Conservation (phyloP, 2,329 filamentous ascomycete genomes). For the Didymella glomerata region DNA sequence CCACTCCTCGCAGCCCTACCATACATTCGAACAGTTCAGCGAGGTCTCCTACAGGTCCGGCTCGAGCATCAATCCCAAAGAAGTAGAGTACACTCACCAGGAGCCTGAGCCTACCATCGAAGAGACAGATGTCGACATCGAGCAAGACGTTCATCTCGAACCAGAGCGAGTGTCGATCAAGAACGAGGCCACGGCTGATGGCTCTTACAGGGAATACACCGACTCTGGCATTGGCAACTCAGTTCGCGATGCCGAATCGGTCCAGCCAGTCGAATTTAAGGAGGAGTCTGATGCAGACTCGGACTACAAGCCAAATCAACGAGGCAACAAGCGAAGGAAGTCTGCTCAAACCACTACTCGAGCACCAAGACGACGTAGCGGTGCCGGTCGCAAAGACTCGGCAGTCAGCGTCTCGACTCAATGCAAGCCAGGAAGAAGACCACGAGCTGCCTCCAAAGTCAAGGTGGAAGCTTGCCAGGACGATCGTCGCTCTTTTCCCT, state of each 20-base stretch:
- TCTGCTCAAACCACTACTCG: conserved; percentile 39
- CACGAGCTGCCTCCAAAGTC: conserved; percentile 24
- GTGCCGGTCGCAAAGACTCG: conserved; percentile 34
- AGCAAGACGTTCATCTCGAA: conserved; percentile 30
- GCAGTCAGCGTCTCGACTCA: conserved; percentile 20
- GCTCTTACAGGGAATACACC: conserved; percentile 28
- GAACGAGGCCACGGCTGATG: conserved; percentile 24
- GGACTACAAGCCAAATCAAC: conserved; percentile 44
- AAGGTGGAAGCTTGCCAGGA: conserved; percentile 23
- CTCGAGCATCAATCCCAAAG: conserved; percentile 38
- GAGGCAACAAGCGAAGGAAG: conserved; percentile 35
- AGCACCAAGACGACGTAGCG: conserved; percentile 29
- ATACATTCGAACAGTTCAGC: conserved; percentile 27
- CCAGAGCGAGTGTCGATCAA: conserved; percentile 29
- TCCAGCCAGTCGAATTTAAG: conserved; percentile 42
- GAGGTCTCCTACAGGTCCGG: conserved; percentile 26
- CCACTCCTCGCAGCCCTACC: conserved; percentile 32
- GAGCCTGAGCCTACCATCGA: conserved; percentile 37
- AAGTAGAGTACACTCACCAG: conserved; percentile 46
- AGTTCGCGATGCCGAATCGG: conserved; percentile 48
- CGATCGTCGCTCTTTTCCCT: conserved; percentile 68
- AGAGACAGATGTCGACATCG: conserved; percentile 37
- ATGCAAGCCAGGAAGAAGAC: conserved; percentile 31
- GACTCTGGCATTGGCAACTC: conserved; percentile 42
- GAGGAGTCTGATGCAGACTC: conserved; percentile 47